A percentile compares a stretch with the other conserved stretches of the same genome.
Evolutionary conservation across 2,329 filamentous ascomycete species (phyloP).

Genomic region (Pseudodiploospora longispora): DNA sequence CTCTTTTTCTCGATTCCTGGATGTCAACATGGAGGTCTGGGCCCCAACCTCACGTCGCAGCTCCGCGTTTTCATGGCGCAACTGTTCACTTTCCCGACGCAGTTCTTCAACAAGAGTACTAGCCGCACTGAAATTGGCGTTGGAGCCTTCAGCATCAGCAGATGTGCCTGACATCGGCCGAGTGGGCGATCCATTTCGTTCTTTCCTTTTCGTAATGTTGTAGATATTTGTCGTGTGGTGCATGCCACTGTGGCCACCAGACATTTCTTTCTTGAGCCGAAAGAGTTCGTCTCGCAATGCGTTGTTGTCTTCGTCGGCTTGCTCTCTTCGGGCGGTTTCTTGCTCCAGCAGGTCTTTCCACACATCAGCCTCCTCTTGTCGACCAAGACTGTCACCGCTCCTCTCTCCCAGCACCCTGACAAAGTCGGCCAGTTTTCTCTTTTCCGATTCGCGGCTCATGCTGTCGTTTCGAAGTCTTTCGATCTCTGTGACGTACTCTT

Average conservation of each 20-base stretch:
- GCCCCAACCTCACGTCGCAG: slow-evolving; percentile 86
- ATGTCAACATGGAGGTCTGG: slow-evolving; percentile 95
- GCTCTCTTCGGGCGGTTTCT: slow-evolving; percentile 80
- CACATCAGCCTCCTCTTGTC: slow-evolving; percentile 66
- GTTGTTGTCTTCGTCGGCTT: slow-evolving; percentile 82
- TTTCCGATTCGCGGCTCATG: slow-evolving; percentile 73
- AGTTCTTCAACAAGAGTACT: slow-evolving; percentile 72
- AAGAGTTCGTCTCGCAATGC: slow-evolving; percentile 77
- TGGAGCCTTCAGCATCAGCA: slow-evolving; percentile 41
- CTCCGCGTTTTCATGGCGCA: slow-evolving; percentile 89
- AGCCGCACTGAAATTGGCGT: slow-evolving; percentile 47
- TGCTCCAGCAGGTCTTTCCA: slow-evolving; percentile 94
- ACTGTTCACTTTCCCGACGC: slow-evolving; percentile 58
- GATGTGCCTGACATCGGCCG: slow-evolving; percentile 43
- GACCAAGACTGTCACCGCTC: slow-evolving; percentile 40
- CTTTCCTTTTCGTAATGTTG: slow-evolving; percentile 51
- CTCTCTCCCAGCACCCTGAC: slow-evolving; percentile 49
- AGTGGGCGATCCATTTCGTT: slow-evolving; percentile 38
- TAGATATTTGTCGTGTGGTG: slow-evolving; percentile 60
- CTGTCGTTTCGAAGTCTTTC: slow-evolving; percentile 74
- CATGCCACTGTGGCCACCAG: slow-evolving; percentile 27
- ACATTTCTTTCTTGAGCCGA: slow-evolving; percentile 56
- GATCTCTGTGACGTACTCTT: slow-evolving; percentile 75
- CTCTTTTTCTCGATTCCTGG: slow-evolving; percentile 90
- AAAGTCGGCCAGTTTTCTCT: slow-evolving; percentile 76